phyloP scores from a whole-genome alignment of 1,284 basidiomycete species.

The Volvariella surrecta region DNA sequence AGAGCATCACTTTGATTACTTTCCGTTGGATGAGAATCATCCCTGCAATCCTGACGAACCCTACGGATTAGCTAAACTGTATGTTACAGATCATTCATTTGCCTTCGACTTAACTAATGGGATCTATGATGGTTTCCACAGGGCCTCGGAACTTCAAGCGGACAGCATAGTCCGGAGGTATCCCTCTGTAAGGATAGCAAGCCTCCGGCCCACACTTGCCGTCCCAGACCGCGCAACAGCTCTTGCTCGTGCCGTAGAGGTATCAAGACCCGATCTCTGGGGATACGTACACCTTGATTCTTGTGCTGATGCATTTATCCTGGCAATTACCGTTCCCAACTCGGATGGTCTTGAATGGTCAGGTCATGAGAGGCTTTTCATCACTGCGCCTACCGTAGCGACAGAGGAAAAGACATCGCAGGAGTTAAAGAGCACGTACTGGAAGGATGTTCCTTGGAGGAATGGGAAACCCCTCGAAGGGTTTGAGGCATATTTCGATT shows the following conservation, averaged over 20 bases:
- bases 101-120: conserved; percentile 3
- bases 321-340: conserved; percentile 35
- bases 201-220: conserved; percentile 57
- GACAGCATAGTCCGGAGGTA: conserved; percentile 56
- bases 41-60: conserved; percentile 65
- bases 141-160: conserved; percentile 60
- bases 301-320: conserved; percentile 55
- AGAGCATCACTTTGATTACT: conserved; percentile 47
- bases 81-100: conserved; percentile 15
- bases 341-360: conserved; percentile 30
- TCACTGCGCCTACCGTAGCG: conserved; percentile 46
- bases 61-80: conserved; percentile 72
- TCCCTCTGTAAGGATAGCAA: conserved; percentile 54
- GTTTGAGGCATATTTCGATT: conserved; percentile 54
- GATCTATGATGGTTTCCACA: conserved; percentile 19
- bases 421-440: conserved; percentile 38
- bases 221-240: conserved; percentile 35
- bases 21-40: conserved; percentile 68
- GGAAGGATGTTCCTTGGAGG: conserved; percentile 45
- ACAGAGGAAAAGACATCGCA: conserved; percentile 26
- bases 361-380: conserved; percentile 62
- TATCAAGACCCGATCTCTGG: conserved; percentile 54
- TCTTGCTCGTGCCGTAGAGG: conserved; percentile 19
- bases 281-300: conserved; percentile 61
- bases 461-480: conserved; percentile 25